Base-by-base conservation (phyloP, 305 asterid genomes). In the Fraxinus floribunda region DNA sequence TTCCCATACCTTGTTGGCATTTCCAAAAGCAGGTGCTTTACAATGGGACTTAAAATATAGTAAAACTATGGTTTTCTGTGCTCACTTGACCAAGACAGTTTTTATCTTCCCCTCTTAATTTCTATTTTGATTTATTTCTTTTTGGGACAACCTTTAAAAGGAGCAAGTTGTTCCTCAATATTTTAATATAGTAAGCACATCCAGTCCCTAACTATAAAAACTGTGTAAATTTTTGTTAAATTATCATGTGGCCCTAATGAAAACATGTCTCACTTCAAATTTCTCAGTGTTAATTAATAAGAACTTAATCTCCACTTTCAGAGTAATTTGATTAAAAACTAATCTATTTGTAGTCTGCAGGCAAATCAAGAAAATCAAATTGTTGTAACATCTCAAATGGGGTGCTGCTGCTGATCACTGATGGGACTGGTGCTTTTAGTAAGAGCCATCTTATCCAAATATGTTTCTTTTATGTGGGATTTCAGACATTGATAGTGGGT, bases 401-500 rank as follows among this genome's bases (percentile, higher is more conserved):
- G 13, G 76, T 71, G 76, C 24, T 71, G 76, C 24, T 32, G 76
- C 46, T 71, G 22, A 38, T 68, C 75, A 29, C 36, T 68, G 38
- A 11, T 68, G 38, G 35, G n/a, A 71, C 41, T 15, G 24, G 46
- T 71, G 44, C 11, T 71, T 71, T 16, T 32, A 16, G 41, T 16
- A 32, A 71, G 76, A 71, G 22, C 22, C 76, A 71, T 71, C 76
- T 71, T 30, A 16, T 71, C 76, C 76, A 32, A 70, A 15, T 16
- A 71, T 71, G 22, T 71, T 30, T 71, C 76, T 71, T 30, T 32
- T 34, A 71, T 32, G 46, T 71, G 7, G 76, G 76, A 71, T 71
- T 71, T 30, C 36, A 34, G 76, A 71, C 76, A 71, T 32, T 16
- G 76, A 30, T 71, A 34, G 76, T 71, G 76, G 76, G 76, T 71